phyloP scores from a whole-genome alignment of 202 grass and related monocot species.

The Eragrostis tef region DNA sequence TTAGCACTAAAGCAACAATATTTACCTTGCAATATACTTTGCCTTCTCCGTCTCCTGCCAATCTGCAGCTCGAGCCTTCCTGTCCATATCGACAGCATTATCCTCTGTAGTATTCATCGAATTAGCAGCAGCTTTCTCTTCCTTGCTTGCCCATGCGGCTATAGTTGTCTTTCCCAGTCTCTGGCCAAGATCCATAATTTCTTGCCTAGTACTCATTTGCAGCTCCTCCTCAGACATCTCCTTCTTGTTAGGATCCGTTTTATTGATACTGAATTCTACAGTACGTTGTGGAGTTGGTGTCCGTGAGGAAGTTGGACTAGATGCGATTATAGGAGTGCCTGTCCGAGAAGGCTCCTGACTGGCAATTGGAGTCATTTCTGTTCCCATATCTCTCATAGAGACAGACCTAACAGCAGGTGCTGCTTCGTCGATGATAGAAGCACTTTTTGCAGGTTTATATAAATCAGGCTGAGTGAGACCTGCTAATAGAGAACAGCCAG shows the following conservation, averaged over 20 bases:
- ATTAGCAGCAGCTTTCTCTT: constrained; percentile 58
- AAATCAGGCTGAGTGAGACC: constrained; percentile 47
- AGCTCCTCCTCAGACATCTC: constrained; percentile 65
- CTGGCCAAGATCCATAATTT: constrained; percentile 87
- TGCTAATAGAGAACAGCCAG: constrained; percentile 16
- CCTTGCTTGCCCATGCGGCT: constrained; percentile 93
- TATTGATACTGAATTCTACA: constrained; percentile 23
- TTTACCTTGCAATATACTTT: constrained; percentile 81
- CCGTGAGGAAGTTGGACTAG: constrained; percentile 73
- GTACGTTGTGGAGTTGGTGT: constrained; percentile 59
- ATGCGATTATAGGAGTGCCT: constrained; percentile 70
- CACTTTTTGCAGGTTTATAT: constrained; percentile 51
- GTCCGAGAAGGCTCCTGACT: constrained; percentile 92
- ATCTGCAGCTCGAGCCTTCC: constrained; percentile 60
- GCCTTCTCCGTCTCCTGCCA: constrained; percentile 91
- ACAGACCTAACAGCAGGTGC: constrained; percentile 61
- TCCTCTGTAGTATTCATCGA: constrained; percentile 29
- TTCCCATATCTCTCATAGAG: constrained; percentile 95
- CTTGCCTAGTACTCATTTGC: constrained; percentile 67
- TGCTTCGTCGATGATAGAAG: constrained; percentile 44
- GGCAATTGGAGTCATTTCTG: constrained; percentile 97
- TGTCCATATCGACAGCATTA: constrained; percentile 46
- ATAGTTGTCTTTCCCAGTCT: constrained; percentile 88
- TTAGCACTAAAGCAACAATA: constrained; percentile 28
- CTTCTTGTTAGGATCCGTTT: constrained; percentile 46